Conservation (phyloP, 1,284 basidiomycete genomes). For the Blastosporella zonata region DNA sequence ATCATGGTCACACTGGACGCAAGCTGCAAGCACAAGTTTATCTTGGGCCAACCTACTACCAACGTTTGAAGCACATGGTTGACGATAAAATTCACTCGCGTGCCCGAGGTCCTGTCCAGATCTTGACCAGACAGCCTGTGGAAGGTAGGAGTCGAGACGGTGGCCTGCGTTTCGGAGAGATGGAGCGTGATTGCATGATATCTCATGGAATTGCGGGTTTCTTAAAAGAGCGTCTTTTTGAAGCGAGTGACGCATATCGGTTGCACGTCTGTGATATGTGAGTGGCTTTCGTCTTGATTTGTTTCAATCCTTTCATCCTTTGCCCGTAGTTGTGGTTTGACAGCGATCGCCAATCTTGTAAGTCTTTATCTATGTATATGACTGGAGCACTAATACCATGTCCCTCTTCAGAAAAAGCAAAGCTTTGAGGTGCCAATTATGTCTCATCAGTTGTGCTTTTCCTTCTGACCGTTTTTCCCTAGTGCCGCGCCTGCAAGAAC, state of each 20-base stretch:
- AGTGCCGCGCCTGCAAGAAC: slow-evolving; percentile 91
- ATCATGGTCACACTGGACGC: slow-evolving; percentile 96
- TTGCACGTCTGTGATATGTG: slow-evolving; percentile 96
- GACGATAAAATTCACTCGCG: slow-evolving; percentile 99
- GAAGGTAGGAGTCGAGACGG: slow-evolving; percentile 98
- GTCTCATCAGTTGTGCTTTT: slow-evolving; percentile 7
- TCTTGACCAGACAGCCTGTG: slow-evolving; percentile 97
- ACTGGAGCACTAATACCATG: slow-evolving; percentile 3
- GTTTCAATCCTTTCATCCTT: slow-evolving; percentile 12
- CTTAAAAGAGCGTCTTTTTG: slow-evolving; percentile 92
- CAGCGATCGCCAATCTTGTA: slow-evolving; percentile 91
- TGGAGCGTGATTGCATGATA: slow-evolving; percentile 99
- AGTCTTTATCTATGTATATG: slow-evolving; percentile 26
- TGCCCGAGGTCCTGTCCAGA: slow-evolving; percentile 96
- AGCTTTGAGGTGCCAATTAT: slow-evolving; percentile 59
- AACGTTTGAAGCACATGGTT: slow-evolving; percentile 99
- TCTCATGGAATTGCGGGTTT: slow-evolving; percentile 98
- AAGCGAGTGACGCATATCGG: slow-evolving; percentile 93
- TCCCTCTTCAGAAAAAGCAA: slow-evolving; percentile 69
- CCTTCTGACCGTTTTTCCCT: slow-evolving; percentile 15
- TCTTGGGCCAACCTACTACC: slow-evolving; percentile 98
- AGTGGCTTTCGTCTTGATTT: slow-evolving; percentile 31
- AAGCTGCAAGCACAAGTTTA: slow-evolving; percentile 98
- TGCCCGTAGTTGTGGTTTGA: slow-evolving; percentile 77
- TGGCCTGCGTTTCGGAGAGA: slow-evolving; percentile 99